Base-by-base conservation (phyloP, 176 grass and related monocot species). In the Cenchrus fungigraminus region DNA sequence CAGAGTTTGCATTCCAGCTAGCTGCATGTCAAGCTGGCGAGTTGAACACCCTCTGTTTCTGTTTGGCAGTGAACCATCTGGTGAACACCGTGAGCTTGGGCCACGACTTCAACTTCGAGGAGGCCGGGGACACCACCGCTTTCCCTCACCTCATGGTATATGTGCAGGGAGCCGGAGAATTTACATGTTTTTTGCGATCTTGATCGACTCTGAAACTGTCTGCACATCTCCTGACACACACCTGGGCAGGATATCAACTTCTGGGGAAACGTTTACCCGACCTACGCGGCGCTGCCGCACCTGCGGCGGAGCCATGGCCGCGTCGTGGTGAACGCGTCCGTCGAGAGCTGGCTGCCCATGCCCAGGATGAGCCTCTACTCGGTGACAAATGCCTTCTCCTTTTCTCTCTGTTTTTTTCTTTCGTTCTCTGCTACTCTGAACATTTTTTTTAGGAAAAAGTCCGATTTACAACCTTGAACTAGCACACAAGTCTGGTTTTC, bases 191-290 rank as follows among this genome's bases (percentile, higher is more conserved):
- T 53, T 34, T 4, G 9, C 34, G 65, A 40, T 20, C 66, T 70
- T 70, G 67, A 25, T 69, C 42, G 67, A 46, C 40, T 47, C 42
- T 71, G 43, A 71, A 45, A 43, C 45, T 47, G 19, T n/a, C 45
- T 29, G n/a, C 10, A 6, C n/a, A 6, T 55, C 53, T 17, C 53
- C 53, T 17, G 14, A 3, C 10, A 6, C 47, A 3, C 10, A 2
- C 47, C 55, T 29, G 9, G 0, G 4, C 77, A 92, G 92, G 95
- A 95, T 85, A 88, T 98, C 67, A 98, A 98, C 74, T 98, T 98
- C 74, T 98, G 95, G 91, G 95, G 92, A 46, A 98, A 95, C 78
- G 95, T 98, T 47, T 98, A 98, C 79, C 92, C 95, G 53, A 95
- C 95, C 2, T 90, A 91, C 68, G 89, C 92, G 10, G 92, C 95